Evolutionary conservation across 805 yeast species (phyloP).

Genomic region (Zygosaccharomyces lentus): DNA sequence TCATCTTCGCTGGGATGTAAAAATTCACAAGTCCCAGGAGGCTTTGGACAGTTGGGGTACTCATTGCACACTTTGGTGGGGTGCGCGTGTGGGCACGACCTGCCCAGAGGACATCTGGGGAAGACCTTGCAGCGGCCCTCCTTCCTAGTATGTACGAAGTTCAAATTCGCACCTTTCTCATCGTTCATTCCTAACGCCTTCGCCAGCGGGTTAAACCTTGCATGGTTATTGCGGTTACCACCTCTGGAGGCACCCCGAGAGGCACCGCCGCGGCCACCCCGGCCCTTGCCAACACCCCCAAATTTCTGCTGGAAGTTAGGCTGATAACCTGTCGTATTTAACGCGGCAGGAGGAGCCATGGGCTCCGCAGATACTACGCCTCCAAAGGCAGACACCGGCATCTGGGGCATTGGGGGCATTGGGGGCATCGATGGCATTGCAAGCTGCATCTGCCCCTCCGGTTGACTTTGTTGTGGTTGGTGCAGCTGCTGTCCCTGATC

Average conservation of each 20-base stretch:
- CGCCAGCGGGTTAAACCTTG: slow-evolving; percentile 38
- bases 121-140: slow-evolving; percentile 65
- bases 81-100: slow-evolving; percentile 70
- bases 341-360: slow-evolving; percentile 9
- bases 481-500: slow-evolving; percentile 16
- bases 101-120: slow-evolving; percentile 63
- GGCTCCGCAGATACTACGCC: slow-evolving; percentile 24
- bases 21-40: slow-evolving; percentile 76
- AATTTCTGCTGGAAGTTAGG: slow-evolving; percentile 23
- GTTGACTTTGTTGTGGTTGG: slow-evolving; percentile 19
- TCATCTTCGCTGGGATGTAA: slow-evolving; percentile 85
- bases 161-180: slow-evolving; percentile 26
- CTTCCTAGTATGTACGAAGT: slow-evolving; percentile 44
- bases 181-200: slow-evolving; percentile 35
- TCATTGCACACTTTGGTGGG: slow-evolving; percentile 73
- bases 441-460: slow-evolving; percentile 16
- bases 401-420: slow-evolving; percentile 12
- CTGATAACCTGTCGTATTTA: slow-evolving; percentile 17
- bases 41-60: slow-evolving; percentile 73
- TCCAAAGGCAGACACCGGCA: slow-evolving; percentile 28
- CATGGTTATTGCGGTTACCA: slow-evolving; percentile 27
- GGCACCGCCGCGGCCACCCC: slow-evolving; percentile 24
- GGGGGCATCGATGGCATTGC: slow-evolving; percentile 12
- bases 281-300: slow-evolving; percentile 19
- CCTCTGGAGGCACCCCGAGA: slow-evolving; percentile 16